Evolutionary conservation across 2,329 filamentous ascomycete genomes (phyloP).

Genomic region (Paecilomyces sp.): DNA sequence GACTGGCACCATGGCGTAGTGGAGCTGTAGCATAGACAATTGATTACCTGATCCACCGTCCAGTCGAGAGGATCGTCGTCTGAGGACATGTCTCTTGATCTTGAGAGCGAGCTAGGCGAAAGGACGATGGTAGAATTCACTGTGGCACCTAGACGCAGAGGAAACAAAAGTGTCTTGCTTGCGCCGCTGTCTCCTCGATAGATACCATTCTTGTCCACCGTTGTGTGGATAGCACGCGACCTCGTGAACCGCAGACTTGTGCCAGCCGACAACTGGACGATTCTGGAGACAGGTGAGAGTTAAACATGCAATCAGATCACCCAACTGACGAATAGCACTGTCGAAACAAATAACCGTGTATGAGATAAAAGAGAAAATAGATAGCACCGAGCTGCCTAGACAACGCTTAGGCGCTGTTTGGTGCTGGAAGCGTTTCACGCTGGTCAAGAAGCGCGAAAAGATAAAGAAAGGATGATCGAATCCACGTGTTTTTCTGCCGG

Average conservation of each 20-base stretch:
- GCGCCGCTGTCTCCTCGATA: too few species aligned
- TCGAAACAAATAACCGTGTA: not conserved
- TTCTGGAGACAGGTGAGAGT: not conserved
- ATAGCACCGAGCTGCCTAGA: not conserved
- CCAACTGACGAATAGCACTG: not conserved
- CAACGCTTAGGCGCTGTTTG: not conserved
- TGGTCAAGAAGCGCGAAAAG: not conserved
- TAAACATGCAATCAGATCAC: not conserved
- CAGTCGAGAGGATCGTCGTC: conserved; percentile 62
- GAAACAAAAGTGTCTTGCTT: not conserved
- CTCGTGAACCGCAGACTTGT: not conserved
- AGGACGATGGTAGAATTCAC: not conserved
- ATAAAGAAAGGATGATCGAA: not conserved
- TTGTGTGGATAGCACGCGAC: not conserved
- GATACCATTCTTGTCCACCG: not conserved
- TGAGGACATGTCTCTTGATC: conserved; percentile 15
- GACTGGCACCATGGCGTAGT: conserved; percentile 36
- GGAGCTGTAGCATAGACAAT: conserved; percentile 54
- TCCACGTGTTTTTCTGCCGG: not conserved
- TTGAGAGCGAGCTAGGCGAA: not conserved
- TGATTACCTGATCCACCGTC: conserved; percentile 60
- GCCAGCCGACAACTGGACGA: not conserved
- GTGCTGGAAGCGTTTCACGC: not conserved
- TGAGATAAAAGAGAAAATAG: not conserved
- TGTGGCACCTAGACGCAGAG: not conserved